phyloP scores from a whole-genome alignment of 1,284 basidiomycete genomes.

The Leccinum solheimii region DNA sequence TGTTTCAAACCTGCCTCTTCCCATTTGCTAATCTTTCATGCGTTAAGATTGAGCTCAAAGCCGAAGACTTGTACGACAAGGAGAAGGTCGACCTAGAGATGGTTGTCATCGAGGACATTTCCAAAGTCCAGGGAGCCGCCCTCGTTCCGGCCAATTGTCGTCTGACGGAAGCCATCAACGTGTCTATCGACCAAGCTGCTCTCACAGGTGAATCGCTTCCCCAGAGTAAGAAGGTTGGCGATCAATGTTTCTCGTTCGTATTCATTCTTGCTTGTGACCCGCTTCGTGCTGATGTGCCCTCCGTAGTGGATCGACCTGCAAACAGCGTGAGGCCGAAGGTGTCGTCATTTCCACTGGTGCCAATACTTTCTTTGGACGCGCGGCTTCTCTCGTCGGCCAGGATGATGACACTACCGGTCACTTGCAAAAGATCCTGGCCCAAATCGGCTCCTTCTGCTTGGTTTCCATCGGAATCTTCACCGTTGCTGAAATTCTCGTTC shows the following conservation, averaged over 20 bases:
- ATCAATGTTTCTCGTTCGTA: slow-evolving; percentile 94
- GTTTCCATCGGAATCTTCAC: slow-evolving; percentile 94
- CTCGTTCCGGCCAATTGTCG: slow-evolving; percentile 90
- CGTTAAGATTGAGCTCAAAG: slow-evolving; percentile 80
- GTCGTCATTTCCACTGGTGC: slow-evolving; percentile 92
- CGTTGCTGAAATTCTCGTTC: slow-evolving; percentile 83
- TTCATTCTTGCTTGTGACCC: neutral
- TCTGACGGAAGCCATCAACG: slow-evolving; percentile 92
- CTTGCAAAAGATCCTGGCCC: slow-evolving; percentile 95
- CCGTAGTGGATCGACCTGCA: slow-evolving; percentile 91
- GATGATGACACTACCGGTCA: slow-evolving; percentile 95
- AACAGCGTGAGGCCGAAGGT: slow-evolving; percentile 72
- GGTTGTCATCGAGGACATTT: slow-evolving; percentile 95
- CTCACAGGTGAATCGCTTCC: slow-evolving; percentile 96
- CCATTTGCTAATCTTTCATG: neutral
- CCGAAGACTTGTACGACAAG: slow-evolving; percentile 95
- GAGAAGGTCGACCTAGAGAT: slow-evolving; percentile 99
- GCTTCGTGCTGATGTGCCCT: slow-evolving; percentile 9
- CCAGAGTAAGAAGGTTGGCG: slow-evolving; percentile 84
- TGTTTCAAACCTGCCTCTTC: slow-evolving; percentile 7
- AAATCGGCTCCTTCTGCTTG: slow-evolving; percentile 95
- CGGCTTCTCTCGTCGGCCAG: slow-evolving; percentile 91
- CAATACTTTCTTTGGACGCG: slow-evolving; percentile 94
- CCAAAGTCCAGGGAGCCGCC: slow-evolving; percentile 47
- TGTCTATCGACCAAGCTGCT: slow-evolving; percentile 96